These are phyloP conservation scores for Exophiala calicioides DNA, from an alignment of 2,329 filamentous ascomycete genomes.

Conservation along the genomic window DNA sequence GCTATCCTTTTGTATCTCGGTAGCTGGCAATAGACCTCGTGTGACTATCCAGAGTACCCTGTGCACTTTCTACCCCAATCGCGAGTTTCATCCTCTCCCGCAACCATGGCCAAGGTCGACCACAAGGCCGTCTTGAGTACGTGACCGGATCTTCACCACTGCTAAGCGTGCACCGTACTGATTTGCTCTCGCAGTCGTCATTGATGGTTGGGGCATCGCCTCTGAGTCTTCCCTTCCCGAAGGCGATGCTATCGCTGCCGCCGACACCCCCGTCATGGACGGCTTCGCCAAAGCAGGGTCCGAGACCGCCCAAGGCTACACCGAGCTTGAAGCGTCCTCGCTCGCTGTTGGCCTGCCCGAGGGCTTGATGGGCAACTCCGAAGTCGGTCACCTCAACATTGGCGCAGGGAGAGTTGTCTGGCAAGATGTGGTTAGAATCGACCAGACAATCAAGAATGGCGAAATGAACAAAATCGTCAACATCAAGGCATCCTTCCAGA, in stretches of 20 bases:
- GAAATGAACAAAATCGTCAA: constrained; percentile 75
- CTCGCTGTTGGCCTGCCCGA: constrained; percentile 93
- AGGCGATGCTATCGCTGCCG: constrained; percentile 93
- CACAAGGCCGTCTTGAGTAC: constrained; percentile 69
- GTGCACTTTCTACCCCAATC: background rate
- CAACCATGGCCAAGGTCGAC: constrained; percentile 65
- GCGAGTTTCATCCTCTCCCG: too few relatives aligned
- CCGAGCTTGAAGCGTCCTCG: constrained; percentile 92
- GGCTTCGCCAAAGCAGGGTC: constrained; percentile 67
- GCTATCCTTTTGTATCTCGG: background rate
- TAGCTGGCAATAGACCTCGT: background rate
- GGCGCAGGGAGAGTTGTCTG: constrained; percentile 96
- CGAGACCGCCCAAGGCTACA: constrained; percentile 78
- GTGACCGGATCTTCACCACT: constrained; percentile 35
- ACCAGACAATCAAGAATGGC: constrained; percentile 83
- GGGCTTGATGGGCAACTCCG: constrained; percentile 97
- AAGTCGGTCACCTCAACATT: constrained; percentile 98
- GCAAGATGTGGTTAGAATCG: constrained; percentile 97
- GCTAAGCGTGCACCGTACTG: constrained; percentile 36
- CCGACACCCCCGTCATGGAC: constrained; percentile 94
- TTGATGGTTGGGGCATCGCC: constrained; percentile 96
- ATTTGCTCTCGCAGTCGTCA: constrained; percentile 71
- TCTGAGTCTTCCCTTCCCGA: constrained; percentile 76
- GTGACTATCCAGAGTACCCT: background rate
- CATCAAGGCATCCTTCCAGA: constrained; percentile 74